Base-by-base conservation (phyloP, 2,329 filamentous ascomycete species). In the Arthrobotrys conoides region DNA sequence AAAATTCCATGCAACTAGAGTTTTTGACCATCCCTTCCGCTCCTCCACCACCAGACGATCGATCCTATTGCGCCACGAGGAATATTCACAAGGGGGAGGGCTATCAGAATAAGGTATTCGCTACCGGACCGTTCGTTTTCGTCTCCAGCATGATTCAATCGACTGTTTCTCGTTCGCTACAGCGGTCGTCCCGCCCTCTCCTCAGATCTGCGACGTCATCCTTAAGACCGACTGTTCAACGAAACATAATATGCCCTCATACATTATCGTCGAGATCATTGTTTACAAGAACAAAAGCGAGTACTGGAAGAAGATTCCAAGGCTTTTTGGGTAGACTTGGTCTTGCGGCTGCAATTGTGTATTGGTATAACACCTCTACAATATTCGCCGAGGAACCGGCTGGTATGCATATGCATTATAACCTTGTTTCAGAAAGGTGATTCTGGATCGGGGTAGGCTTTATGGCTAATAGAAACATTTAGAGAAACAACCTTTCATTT, bases 281-380 rank as follows among this genome's bases (percentile, higher is more conserved):
- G 20, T 80, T 90, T 82, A 90, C 87, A 86, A 89, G 87, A 81
- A 86, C 86, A 80, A 86, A 88, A 69, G 86, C 91, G 2, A 87
- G 89, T 81, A 86, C 89, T 83, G 92, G 90, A 86, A 90, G 90
- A 82, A 87, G 93, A 84, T 92, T 90, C 84, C 97, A 93, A 92
- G 97, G 94, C 88, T 91, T 90, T 65, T 88, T 88, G 3, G 84
- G 89, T 82, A 89, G 95, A 86, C 91, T 93, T 89, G 93, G 90
- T 81, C 83, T 96, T 71, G 94, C 93, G 0, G 88, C 87, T 76
- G 93, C 88, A 20, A 90, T 91, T 55, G 86, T 98, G 63, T 99
- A 98, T 86, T 97, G 93, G 85, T 99, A 98, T 85, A 97, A 94
- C 87, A 97, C 94, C 6, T 95, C 91, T 83, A 89, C 90, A 68